A percentile compares a stretch with the other conserved stretches of the same genome.
Evolutionary conservation across 352 stramenopile genomes (phyloP).

Genomic region (Pythium rishiriense): DNA sequence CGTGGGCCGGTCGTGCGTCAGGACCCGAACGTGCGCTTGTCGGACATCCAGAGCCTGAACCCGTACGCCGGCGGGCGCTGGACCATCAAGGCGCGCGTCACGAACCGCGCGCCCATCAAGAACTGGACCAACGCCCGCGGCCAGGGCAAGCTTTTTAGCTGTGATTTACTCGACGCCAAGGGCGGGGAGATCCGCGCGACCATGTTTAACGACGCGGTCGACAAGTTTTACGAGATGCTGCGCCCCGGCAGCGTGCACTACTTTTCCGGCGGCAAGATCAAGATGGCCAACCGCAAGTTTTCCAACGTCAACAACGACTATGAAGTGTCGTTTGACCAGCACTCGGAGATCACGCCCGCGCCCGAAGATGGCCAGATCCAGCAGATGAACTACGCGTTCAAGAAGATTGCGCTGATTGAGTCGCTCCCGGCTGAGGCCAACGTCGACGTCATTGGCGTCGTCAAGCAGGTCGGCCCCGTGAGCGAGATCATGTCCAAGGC

Average conservation of each 20-base stretch:
- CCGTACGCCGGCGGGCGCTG: constrained; percentile 93
- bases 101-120: constrained; percentile 92
- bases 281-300: constrained; percentile 98
- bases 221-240: constrained; percentile 96
- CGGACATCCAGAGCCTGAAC: constrained; percentile 91
- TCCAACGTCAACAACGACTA: constrained; percentile 97
- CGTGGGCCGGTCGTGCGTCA: constrained; percentile 80
- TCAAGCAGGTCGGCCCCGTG: constrained; percentile 92
- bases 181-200: constrained; percentile 97
- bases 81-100: constrained; percentile 96
- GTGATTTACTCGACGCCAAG: constrained; percentile 95
- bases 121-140: constrained; percentile 96
- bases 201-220: constrained; percentile 98
- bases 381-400: constrained; percentile 91
- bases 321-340: constrained; percentile 97
- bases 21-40: constrained; percentile 78
- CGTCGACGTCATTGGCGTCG: constrained; percentile 96
- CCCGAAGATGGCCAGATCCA: constrained; percentile 91
- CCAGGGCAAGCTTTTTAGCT: constrained; percentile 95
- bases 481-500: constrained; percentile 94
- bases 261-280: constrained; percentile 94
- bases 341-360: constrained; percentile 92
- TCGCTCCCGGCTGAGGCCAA: constrained; percentile 80
- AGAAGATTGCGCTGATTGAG: constrained; percentile 94
- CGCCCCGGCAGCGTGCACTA: constrained; percentile 90